Evolutionary conservation across 2,329 filamentous ascomycete species (phyloP), one percentile per base, ranked within the genome.

Genomic region (Hypoxylon sp.): DNA sequence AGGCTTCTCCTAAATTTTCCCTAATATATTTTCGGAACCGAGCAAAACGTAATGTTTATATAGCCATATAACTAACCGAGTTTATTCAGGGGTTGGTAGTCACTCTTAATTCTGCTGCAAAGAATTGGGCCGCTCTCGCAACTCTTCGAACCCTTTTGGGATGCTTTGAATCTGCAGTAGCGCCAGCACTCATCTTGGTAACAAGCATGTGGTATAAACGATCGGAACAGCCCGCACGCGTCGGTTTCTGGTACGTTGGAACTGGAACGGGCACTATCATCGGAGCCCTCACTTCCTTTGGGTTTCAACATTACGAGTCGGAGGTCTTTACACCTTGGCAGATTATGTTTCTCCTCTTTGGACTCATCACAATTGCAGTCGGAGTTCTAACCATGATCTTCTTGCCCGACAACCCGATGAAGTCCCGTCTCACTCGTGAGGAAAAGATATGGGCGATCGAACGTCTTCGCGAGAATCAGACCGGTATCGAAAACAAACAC

Each of bases 201-300:
- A 87, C 86, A 0, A 81, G 81, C 3, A 86, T 86, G 80, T 87
- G 84, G 84, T 87, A 87, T 64, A 85, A 83, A 66, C 81, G 83
- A 66, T 82, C 83, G 3, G 87, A 91, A 71, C 88, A 90, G 69
- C 86, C 87, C 0, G 76, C 86, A 19, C 83, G 88, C 1, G 85
- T 89, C 11, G 85, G 86, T 3, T 71, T 86, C 52, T 90, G 88
- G 88, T 91, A 90, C 72, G 81, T 85, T 2, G 87, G 86, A 0
- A 73, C 73, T 39, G 75, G 76, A 58, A 74, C 79, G 4, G 84
- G 81, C 14, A 81, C 81, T 61, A 81, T 82, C 61, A 80, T 83
- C 48, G 81, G 78, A 0, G 80, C 81, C 1, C 70, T 80, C 53
- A 79, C 79, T 0, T 83, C 82, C 55, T 78, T 76, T n/a, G 76